Percentiles rank a stretch among this genome's conserved stretches.
Conservation (phyloP, 768 basidiomycete species). For the Clitopilus passeckerianus region DNA sequence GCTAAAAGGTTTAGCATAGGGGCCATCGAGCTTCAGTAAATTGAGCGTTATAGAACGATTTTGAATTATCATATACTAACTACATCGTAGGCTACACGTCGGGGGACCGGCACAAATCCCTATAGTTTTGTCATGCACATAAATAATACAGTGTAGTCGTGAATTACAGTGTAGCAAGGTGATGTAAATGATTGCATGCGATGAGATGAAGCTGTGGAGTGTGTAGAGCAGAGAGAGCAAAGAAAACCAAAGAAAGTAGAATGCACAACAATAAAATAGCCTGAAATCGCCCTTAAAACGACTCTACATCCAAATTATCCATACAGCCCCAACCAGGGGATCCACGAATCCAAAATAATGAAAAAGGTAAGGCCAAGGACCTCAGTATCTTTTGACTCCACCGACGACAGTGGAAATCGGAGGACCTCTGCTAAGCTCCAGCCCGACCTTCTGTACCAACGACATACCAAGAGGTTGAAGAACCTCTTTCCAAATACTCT, state of each 20-base stretch:
- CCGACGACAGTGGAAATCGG: slow-evolving; percentile 12
- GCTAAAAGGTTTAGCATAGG: too few species aligned
- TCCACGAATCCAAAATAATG: not conserved
- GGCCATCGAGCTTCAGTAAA: too few species aligned
- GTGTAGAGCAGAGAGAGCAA: not conserved
- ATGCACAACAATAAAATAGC: not conserved
- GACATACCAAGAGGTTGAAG: slow-evolving; percentile 64
- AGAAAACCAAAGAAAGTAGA: not conserved
- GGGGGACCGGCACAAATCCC: too few species aligned
- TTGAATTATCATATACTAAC: too few species aligned
- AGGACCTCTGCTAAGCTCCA: slow-evolving; percentile 72
- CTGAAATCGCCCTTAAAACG: not conserved
- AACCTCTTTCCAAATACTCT: slow-evolving; percentile 56
- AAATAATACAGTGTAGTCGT: not conserved
- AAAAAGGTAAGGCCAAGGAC: not conserved
- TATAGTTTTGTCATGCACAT: not conserved
- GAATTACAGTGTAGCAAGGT: not conserved
- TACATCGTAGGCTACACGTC: too few species aligned
- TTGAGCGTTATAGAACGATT: too few species aligned
- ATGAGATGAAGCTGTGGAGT: not conserved
- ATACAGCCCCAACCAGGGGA: not conserved
- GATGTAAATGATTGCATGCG: not conserved
- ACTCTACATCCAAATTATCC: not conserved
- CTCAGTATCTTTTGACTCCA: not conserved
- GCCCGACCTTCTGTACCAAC: slow-evolving; percentile 68